Percentiles rank a stretch among this genome's conserved stretches.
Conservation (phyloP, 2,329 filamentous ascomycete genomes). For the Domatiomyces globalis region DNA sequence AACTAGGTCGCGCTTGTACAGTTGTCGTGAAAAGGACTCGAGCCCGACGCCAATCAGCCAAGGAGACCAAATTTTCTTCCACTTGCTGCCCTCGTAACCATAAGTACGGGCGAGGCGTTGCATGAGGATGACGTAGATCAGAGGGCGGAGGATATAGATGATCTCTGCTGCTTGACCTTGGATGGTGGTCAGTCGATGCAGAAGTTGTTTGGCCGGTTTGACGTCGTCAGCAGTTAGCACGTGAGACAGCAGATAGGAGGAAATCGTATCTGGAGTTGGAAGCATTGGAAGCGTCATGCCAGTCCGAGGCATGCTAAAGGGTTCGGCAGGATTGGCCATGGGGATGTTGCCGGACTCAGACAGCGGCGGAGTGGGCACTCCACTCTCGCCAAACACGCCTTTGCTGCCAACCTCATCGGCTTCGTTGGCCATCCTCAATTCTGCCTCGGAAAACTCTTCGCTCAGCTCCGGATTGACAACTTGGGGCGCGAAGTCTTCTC, state of each 20-base stretch:
- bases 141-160: constrained; percentile 79
- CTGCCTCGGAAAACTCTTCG: constrained; percentile 28
- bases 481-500: constrained; percentile 50
- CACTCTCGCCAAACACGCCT: constrained; percentile 12
- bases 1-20: constrained; percentile 54
- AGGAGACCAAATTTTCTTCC: constrained; percentile 74
- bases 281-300: constrained; percentile 71
- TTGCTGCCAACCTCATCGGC: constrained; percentile 12
- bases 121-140: constrained; percentile 74
- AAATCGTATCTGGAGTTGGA: constrained; percentile 68
- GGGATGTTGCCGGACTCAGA: constrained; percentile 14
- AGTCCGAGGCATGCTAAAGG: constrained; percentile 91
- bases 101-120: constrained; percentile 32
- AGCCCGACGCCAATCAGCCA: constrained; percentile 78
- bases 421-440: constrained; percentile 15
- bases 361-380: constrained; percentile 16
- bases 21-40: constrained; percentile 77
- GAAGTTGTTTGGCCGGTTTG: constrained; percentile 71
- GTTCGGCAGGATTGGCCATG: constrained; percentile 34
- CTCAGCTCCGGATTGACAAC: constrained; percentile 37
- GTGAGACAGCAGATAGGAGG: constrained; percentile 72
- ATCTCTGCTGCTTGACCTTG: constrained; percentile 75
- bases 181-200: constrained; percentile 56
- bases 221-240: constrained; percentile 94
- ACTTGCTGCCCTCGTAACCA: constrained; percentile 40